Evolutionary conservation across 2,329 filamentous ascomycete genomes (phyloP).

Genomic region (Macrophomina pseudophaseolina): DNA sequence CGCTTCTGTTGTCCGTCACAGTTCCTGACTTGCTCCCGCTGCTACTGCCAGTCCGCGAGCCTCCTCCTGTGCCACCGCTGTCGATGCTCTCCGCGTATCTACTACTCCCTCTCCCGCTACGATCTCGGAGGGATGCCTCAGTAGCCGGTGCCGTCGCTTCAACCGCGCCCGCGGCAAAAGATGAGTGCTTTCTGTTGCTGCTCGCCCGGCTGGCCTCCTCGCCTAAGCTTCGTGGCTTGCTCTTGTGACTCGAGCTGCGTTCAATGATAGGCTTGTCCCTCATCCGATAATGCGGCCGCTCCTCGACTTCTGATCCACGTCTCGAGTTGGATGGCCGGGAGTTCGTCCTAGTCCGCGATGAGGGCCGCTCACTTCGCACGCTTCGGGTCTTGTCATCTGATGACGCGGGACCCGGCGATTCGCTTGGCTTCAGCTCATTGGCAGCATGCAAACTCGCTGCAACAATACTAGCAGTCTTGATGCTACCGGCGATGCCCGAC

Average conservation of each 20-base stretch:
- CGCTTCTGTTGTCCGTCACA: conserved; percentile 37
- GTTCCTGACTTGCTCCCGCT: conserved; percentile 38
- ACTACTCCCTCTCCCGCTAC: conserved; percentile 8
- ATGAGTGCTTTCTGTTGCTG: conserved; percentile 5
- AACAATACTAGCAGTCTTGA: neutral
- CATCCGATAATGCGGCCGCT: conserved; percentile 24
- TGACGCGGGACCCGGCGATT: neutral
- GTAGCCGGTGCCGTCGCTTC: neutral
- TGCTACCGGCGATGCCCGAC: neutral
- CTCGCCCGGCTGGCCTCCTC: conserved; percentile 1
- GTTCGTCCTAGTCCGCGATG: conserved; percentile 5
- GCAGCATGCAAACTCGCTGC: neutral
- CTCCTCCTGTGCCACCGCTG: neutral
- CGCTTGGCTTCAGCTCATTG: neutral
- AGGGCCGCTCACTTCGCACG: conserved; percentile 11
- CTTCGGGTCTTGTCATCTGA: conserved; percentile 2
- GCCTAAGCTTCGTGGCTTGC: conserved; percentile 7
- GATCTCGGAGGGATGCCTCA: conserved; percentile 10
- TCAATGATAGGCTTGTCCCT: conserved; percentile 19
- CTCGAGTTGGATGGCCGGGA: conserved; percentile 3
- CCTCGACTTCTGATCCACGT: conserved; percentile 4
- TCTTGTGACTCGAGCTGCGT: conserved; percentile 16
- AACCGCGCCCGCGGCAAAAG: neutral
- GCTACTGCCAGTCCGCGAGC: conserved; percentile 12
- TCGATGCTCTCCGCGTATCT: conserved; percentile 13